Evolutionary conservation across 1,284 basidiomycete genomes (phyloP).

Genomic region (Ceratobasidium sp.): DNA sequence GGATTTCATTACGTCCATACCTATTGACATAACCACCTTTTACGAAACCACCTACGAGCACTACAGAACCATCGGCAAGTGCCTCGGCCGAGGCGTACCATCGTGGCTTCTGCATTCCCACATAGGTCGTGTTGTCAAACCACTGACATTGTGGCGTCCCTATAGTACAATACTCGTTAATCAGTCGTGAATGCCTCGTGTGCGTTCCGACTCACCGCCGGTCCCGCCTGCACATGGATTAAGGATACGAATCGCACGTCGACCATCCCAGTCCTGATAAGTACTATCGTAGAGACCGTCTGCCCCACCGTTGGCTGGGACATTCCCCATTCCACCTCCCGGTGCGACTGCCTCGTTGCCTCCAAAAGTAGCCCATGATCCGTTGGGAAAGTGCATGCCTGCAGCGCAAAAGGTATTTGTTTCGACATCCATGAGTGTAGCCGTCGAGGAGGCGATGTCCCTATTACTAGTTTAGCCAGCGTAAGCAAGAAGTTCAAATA

Average conservation of each 20-base stretch:
- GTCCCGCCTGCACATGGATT: conserved; percentile 31
- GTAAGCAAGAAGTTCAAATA: background rate
- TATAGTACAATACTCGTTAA: background rate
- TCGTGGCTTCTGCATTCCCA: conserved; percentile 52
- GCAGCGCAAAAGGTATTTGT: conserved; percentile 48
- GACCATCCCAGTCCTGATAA: conserved; percentile 37
- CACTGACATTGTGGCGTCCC: conserved; percentile 53
- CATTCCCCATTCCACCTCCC: conserved; percentile 33
- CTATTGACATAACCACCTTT: conserved; percentile 83
- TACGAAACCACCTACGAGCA: conserved; percentile 70
- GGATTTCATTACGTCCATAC: conserved; percentile 53
- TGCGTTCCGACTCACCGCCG: conserved; percentile 5
- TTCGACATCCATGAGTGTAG: conserved; percentile 54
- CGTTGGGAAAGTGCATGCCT: conserved; percentile 40
- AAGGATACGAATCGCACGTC: conserved; percentile 36
- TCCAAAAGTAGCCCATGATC: conserved; percentile 42
- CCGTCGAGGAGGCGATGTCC: conserved; percentile 48
- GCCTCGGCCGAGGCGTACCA: conserved; percentile 61
- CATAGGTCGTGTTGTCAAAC: conserved; percentile 51
- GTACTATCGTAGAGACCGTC: conserved; percentile 22
- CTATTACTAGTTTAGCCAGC: background rate
- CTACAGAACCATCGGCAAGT: conserved; percentile 55
- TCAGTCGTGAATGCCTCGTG: background rate
- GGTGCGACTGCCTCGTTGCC: conserved; percentile 39
- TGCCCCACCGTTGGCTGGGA: conserved; percentile 21